A percentile compares a stretch with the other conserved stretches of the same genome.
Conservation (phyloP, 2,329 filamentous ascomycete species). For the Intubia oerlemansii region DNA sequence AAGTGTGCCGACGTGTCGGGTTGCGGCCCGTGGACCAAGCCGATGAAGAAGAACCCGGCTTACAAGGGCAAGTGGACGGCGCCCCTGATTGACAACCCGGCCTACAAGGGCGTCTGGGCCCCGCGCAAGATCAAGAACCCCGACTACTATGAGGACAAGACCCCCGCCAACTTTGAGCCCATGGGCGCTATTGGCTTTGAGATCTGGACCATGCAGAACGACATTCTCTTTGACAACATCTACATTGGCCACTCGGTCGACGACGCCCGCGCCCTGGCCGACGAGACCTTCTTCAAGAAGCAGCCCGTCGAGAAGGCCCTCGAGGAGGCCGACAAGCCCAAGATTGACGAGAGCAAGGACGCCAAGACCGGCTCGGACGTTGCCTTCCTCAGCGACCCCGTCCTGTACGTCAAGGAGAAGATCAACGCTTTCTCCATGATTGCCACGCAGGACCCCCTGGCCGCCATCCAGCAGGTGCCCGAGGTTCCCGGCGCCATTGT, state of each 20-base stretch:
- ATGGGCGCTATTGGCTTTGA: constrained; percentile 98
- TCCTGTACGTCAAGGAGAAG: constrained; percentile 80
- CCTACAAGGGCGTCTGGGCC: constrained; percentile 90
- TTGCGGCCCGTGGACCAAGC: constrained; percentile 81
- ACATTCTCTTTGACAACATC: constrained; percentile 99
- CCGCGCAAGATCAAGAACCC: constrained; percentile 96
- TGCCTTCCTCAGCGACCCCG: constrained; percentile 77
- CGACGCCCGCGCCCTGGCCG: constrained; percentile 73
- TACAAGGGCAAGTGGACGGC: constrained; percentile 99
- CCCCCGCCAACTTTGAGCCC: constrained; percentile 86
- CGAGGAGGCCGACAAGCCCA: constrained; percentile 62
- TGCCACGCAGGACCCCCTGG: constrained; percentile 57
- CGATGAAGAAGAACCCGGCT: constrained; percentile 79
- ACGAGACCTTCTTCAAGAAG: constrained; percentile 85
- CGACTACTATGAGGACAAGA: constrained; percentile 92
- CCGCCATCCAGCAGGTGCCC: constrained; percentile 75
- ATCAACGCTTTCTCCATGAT: constrained; percentile 75
- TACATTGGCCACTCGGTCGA: constrained; percentile 95
- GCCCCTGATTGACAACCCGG: constrained; percentile 86
- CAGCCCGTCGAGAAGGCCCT: constrained; percentile 58
- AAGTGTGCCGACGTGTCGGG: constrained; percentile 88
- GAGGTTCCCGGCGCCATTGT: constrained; percentile 70
- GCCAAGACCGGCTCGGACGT: constrained; percentile 55
- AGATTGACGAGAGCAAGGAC: constrained; percentile 38
- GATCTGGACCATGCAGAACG: constrained; percentile 99